Conservation (phyloP, 331 rosid genomes). For the Malus hybrid region DNA sequence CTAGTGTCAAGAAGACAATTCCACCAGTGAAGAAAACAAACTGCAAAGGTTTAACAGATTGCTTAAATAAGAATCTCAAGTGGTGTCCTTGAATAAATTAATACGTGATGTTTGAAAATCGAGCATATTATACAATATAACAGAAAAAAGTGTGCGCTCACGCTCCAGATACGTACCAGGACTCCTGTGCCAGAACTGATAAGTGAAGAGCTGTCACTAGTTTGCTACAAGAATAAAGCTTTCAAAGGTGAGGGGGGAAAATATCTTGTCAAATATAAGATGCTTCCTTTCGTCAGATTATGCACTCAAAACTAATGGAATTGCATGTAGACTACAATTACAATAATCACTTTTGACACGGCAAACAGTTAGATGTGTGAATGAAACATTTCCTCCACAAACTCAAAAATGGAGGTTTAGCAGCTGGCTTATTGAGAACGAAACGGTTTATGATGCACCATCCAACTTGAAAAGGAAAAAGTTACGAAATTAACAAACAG, state of each 20-base stretch:
- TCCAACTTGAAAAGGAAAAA: not conserved
- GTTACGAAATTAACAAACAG: not conserved
- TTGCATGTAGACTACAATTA: not conserved
- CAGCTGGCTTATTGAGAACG: too few relatives aligned
- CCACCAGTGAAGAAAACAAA: conserved; percentile 97
- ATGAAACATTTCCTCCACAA: not conserved
- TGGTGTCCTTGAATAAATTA: not conserved
- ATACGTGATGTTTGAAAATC: not conserved
- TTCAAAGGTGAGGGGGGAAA: too few relatives aligned
- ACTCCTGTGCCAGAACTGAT: conserved; percentile 66
- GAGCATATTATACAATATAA: not conserved
- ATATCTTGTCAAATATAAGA: too few relatives aligned
- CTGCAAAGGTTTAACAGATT: conserved; percentile 33
- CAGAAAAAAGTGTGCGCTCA: not conserved
- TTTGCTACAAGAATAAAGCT: conserved; percentile 38
- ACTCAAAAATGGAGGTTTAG: not conserved
- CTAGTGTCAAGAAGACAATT: conserved; percentile 84
- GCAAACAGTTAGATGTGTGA: not conserved
- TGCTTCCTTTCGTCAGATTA: not conserved
- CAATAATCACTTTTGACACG: not conserved
- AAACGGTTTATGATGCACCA: not conserved
- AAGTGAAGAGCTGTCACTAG: conserved; percentile 53
- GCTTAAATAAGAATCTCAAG: too few relatives aligned
- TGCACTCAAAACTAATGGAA: not conserved
- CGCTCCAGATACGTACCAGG: conserved; percentile 39